phyloP scores from a whole-genome alignment of 1,139 yeast genomes.

The Candida sanyaensis region DNA sequence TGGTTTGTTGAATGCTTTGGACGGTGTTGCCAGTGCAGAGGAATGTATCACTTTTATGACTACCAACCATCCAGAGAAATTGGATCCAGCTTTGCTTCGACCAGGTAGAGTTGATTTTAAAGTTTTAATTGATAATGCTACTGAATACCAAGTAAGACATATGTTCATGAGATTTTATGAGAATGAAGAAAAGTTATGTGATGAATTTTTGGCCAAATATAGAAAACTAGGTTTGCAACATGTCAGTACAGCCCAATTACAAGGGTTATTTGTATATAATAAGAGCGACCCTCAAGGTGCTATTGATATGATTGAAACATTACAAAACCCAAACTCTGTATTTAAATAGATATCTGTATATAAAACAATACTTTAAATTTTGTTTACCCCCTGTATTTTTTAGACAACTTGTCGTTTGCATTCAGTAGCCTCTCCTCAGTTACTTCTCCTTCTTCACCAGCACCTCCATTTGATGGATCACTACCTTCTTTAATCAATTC shows the following conservation, averaged over 20 bases:
- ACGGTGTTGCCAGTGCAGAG: slow-evolving; percentile 98
- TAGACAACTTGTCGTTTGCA: slow-evolving; percentile 24
- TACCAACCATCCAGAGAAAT: slow-evolving; percentile 90
- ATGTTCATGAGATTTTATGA: slow-evolving; percentile 92
- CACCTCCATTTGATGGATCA: slow-evolving; percentile 8
- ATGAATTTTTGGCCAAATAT: slow-evolving; percentile 58
- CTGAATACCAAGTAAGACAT: slow-evolving; percentile 70
- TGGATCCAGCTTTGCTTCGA: slow-evolving; percentile 82
- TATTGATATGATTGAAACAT: slow-evolving; percentile 57
- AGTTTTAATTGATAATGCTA: slow-evolving; percentile 81
- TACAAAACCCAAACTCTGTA: slow-evolving; percentile 34
- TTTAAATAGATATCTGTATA: slow-evolving; percentile 19
- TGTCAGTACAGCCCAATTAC: slow-evolving; percentile 91
- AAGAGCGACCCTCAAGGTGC: slow-evolving; percentile 83
- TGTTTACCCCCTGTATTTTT: slow-evolving; percentile 29
- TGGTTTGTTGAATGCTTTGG: slow-evolving; percentile 89
- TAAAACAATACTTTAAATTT: neutral
- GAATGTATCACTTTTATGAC: slow-evolving; percentile 98
- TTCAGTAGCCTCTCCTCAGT: slow-evolving; percentile 17
- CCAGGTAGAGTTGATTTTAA: slow-evolving; percentile 96
- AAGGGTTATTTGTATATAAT: slow-evolving; percentile 92
- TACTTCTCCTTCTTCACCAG: slow-evolving; percentile 13
- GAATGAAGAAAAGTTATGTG: slow-evolving; percentile 59
- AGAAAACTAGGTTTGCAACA: slow-evolving; percentile 49
- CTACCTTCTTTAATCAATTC: slow-evolving; percentile 26